These are phyloP conservation scores for Mycena rosella DNA, from an alignment of 768 basidiomycete species.

Conservation along the genomic window DNA sequence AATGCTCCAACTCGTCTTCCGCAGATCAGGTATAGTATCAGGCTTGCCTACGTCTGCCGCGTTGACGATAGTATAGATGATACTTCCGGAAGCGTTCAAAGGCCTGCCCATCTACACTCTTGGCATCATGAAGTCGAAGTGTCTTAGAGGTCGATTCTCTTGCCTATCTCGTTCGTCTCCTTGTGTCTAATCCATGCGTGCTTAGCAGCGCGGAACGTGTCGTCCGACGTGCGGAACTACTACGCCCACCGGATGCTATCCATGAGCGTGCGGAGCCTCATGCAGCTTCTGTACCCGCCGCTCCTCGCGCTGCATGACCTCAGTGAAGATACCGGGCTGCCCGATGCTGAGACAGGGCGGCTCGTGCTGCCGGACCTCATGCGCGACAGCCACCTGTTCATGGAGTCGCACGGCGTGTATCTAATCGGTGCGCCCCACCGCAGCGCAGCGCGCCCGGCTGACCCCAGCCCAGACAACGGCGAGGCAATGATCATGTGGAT, in stretches of 20 bases:
- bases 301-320: constrained; percentile 92
- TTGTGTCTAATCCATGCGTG: constrained; percentile 5
- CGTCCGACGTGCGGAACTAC: constrained; percentile 94
- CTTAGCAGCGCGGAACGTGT: constrained; percentile 80
- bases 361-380: constrained; percentile 81
- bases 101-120: constrained; percentile 86
- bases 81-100: constrained; percentile 94
- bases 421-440: constrained; percentile 74
- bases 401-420: constrained; percentile 94
- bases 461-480: constrained; percentile 78
- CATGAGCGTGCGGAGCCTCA: constrained; percentile 74
- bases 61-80: constrained; percentile 66
- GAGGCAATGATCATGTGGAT: constrained; percentile 93
- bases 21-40: constrained; percentile 75
- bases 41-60: neutral
- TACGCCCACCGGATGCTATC: constrained; percentile 82
- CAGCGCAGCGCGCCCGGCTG: neutral
- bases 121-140: constrained; percentile 88
- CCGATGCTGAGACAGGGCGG: constrained; percentile 68
- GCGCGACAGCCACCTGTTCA: constrained; percentile 85
- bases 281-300: constrained; percentile 89
- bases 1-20: constrained; percentile 86
- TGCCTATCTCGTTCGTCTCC: neutral
- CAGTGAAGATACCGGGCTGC: constrained; percentile 75
- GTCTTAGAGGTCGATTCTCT: constrained; percentile 81